Evolutionary conservation across 2,329 filamentous ascomycete genomes (phyloP).

Genomic region (Xylariales sp.): DNA sequence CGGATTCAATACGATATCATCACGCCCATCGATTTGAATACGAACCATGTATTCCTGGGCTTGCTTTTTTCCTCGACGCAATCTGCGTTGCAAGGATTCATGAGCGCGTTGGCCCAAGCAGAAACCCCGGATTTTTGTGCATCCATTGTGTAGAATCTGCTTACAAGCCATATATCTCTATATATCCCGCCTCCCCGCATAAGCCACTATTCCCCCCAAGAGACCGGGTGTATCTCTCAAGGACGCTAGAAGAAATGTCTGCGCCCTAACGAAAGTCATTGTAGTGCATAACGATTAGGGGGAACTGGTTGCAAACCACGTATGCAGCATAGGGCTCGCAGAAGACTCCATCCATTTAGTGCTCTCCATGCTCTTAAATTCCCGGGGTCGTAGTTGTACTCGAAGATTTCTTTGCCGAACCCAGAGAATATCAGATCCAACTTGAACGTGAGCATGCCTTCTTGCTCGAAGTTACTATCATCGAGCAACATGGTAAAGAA

Average conservation of each 20-base stretch:
- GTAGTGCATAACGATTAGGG: neutral
- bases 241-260: neutral
- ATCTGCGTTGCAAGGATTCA: neutral
- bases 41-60: neutral
- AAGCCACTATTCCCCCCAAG: neutral
- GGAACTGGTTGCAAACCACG: neutral
- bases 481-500: conserved; percentile 38
- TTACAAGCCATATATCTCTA: neutral
- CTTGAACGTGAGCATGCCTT: conserved; percentile 27
- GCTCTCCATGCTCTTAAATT: conserved; percentile 33
- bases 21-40: neutral
- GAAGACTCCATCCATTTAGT: conserved; percentile 33
- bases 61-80: neutral
- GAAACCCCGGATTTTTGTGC: neutral
- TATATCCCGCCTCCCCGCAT: neutral
- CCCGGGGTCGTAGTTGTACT: conserved; percentile 26
- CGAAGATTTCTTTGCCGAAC: conserved; percentile 29
- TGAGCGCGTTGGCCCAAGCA: neutral
- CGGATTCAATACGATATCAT: neutral
- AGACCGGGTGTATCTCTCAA: neutral
- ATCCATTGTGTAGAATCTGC: neutral
- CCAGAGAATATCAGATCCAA: conserved; percentile 36
- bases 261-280: neutral
- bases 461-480: conserved; percentile 32
- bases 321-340: neutral